Base-by-base conservation (phyloP, 176 grass and related monocot genomes). In the Cenchrus fungigraminus region DNA sequence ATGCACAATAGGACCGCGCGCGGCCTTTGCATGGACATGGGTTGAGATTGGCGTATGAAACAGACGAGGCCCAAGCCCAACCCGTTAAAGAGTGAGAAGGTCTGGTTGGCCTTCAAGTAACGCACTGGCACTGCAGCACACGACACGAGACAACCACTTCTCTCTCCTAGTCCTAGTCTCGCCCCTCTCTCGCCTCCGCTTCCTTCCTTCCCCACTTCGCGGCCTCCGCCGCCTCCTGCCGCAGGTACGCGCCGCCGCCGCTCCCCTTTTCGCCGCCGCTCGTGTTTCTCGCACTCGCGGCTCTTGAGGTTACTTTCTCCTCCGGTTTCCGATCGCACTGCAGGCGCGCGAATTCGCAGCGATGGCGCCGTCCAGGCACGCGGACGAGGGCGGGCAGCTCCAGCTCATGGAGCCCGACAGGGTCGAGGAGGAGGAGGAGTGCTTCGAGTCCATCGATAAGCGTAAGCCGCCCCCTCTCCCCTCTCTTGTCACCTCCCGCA, bases 371-470 rank as follows among this genome's bases (percentile, higher is more conserved):
- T 88, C 68, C 80, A 94, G 88, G 89, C 91, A 80, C 70, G 90
- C 89, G 60, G 95, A 97, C 71, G 90, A 94, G 53, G 89, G 87
- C 52, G 87, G 92, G 77, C 93, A 93, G 89, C 95, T 95, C 22
- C 95, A 95, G 91, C 93, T 98, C 64, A 79, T 98, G 87, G 93
- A 95, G 66, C 61, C 78, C n/a, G 91, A 93, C 61, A 82, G 79
- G 69, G 45, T 72, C 17, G 91, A 95, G 13, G 95, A 93, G 19
- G 95, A 97, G 83, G 90, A 95, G 60, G 93, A 95, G 75, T 86
- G 76, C 93, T 98, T 98, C 73, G 93, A 95, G 85, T 81, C 95
- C 28, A 95, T 98, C 71, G 95, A 98, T 51, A 95, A 93, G 90
- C 55, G 95, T 95, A 85, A 44, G 73, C 54, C 76, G 15, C 17